These are phyloP conservation scores for Fragaria ananassa DNA, from an alignment of 306 rosid genomes.

Conservation along the genomic window DNA sequence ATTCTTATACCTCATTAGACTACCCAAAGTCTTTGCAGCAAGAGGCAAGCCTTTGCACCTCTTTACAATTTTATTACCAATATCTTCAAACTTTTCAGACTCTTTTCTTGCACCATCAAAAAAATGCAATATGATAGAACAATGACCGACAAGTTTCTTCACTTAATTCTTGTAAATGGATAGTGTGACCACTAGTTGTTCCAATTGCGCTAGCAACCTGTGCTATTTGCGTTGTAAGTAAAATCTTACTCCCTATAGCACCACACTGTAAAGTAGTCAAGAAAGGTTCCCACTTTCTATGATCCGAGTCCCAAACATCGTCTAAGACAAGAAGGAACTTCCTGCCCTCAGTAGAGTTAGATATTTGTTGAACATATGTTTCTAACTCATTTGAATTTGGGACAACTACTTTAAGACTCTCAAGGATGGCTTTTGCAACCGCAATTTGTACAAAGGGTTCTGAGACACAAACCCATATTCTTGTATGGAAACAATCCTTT, in stretches of 20 bases:
- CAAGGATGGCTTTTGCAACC: background rate
- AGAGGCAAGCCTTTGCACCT: slow-evolving; percentile 8
- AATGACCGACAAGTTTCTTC: background rate
- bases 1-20: background rate
- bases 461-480: background rate
- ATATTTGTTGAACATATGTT: background rate
- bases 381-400: background rate
- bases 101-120: background rate
- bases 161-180: background rate
- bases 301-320: background rate
- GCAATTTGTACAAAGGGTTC: background rate
- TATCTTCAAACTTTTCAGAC: background rate
- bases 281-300: background rate
- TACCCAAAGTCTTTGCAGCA: slow-evolving; percentile 15
- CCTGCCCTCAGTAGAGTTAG: background rate
- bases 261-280: background rate
- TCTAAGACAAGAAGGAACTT: background rate
- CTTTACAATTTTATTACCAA: background rate
- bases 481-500: background rate
- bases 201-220: background rate
- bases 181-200: background rate
- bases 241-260: background rate
- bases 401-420: background rate
- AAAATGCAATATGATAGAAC: background rate
- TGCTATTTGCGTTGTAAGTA: background rate